These are phyloP conservation scores for Cystobasidium onofrii DNA, from an alignment of 768 basidiomycete species.

Conservation along the genomic window DNA sequence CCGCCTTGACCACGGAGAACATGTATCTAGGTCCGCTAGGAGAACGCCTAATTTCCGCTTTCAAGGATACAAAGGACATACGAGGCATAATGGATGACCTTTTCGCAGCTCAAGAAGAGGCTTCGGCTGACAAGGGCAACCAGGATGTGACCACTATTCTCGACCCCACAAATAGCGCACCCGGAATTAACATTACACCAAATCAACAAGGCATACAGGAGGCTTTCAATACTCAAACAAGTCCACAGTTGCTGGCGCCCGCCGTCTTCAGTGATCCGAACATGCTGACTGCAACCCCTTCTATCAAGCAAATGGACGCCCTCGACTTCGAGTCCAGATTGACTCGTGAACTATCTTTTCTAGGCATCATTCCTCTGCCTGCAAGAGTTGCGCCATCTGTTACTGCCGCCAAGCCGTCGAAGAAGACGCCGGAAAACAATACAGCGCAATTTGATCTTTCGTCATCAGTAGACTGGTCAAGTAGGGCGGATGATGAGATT, in stretches of 20 bases:
- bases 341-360: slow-evolving; percentile 47
- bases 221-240: slow-evolving; percentile 69
- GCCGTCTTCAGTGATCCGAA: slow-evolving; percentile 12
- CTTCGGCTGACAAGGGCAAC: not conserved
- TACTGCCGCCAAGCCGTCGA: not conserved
- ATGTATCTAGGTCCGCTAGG: slow-evolving; percentile 29
- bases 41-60: slow-evolving; percentile 26
- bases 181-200: slow-evolving; percentile 54
- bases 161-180: slow-evolving; percentile 7
- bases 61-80: slow-evolving; percentile 30
- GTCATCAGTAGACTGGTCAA: slow-evolving; percentile 44
- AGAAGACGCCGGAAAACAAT: not conserved
- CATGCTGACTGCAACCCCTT: not conserved
- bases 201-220: slow-evolving; percentile 56
- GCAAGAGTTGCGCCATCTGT: slow-evolving; percentile 33
- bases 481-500: slow-evolving; percentile 74
- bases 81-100: slow-evolving; percentile 38
- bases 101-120: not conserved
- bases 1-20: slow-evolving; percentile 59
- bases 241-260: slow-evolving; percentile 53
- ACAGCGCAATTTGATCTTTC: not conserved
- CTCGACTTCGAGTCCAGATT: slow-evolving; percentile 48
- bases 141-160: slow-evolving; percentile 43
- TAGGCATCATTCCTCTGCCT: slow-evolving; percentile 46
- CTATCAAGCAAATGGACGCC: slow-evolving; percentile 44